Percentiles rank a stretch among this genome's conserved stretches.
Evolutionary conservation across 495 filamentous ascomycete species (phyloP).

Genomic region (Pyrenula aspistea): DNA sequence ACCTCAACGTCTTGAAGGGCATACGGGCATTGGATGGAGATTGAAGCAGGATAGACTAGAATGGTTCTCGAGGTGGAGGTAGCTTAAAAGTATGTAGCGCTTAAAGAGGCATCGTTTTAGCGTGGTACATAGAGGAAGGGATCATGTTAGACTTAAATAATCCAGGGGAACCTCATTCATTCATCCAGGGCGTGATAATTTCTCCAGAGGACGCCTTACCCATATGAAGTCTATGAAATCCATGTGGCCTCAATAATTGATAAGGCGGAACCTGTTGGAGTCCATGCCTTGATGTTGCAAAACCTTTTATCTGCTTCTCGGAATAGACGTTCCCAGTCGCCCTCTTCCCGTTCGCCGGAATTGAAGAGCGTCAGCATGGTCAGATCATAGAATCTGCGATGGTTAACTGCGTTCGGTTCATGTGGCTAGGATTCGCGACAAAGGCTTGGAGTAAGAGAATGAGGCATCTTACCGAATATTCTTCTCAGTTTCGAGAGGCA

Average conservation of each 20-base stretch:
- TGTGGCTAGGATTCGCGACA: not conserved
- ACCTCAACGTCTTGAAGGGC: no score
- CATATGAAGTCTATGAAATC: no score
- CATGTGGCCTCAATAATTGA: constrained; percentile 1
- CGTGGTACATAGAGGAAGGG: no score
- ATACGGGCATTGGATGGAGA: no score
- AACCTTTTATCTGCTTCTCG: not conserved
- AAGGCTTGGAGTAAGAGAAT: not conserved
- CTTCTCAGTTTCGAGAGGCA: not conserved
- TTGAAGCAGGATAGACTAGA: no score
- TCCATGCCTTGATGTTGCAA: not conserved
- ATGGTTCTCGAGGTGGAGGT: no score
- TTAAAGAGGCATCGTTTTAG: no score
- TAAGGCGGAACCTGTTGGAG: not conserved
- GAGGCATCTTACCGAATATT: not conserved
- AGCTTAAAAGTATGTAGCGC: no score
- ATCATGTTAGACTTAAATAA: no score
- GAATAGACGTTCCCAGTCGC: not conserved
- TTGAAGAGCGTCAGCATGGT: not conserved
- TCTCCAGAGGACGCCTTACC: no score
- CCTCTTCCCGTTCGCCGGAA: not conserved
- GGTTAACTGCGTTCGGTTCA: not conserved
- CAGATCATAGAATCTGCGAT: not conserved
- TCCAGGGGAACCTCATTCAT: no score
- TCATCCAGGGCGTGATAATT: no score